Evolutionary conservation across 2,329 filamentous ascomycete species (phyloP).

Genomic region (Onygenales sp.): DNA sequence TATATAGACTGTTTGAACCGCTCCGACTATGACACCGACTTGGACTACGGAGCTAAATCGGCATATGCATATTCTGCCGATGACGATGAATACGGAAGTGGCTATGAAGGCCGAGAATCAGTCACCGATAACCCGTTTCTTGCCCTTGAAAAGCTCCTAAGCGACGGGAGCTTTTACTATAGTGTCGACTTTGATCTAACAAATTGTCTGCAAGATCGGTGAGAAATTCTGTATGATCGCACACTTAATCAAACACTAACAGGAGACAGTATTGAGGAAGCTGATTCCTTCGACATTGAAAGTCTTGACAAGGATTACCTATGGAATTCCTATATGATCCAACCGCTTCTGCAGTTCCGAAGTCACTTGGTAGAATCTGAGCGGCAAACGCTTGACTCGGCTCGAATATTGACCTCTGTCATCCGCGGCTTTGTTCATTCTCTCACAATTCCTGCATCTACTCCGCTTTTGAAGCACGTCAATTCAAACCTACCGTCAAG

Average conservation of each 20-base stretch:
- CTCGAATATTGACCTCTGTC: slow-evolving; percentile 80
- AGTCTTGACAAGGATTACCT: slow-evolving; percentile 86
- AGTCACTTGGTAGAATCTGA: slow-evolving; percentile 68
- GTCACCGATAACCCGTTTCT: slow-evolving; percentile 78
- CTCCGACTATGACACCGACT: slow-evolving; percentile 71
- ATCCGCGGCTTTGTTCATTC: slow-evolving; percentile 89
- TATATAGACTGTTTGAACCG: slow-evolving; percentile 71
- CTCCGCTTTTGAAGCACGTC: slow-evolving; percentile 58
- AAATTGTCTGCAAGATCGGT: slow-evolving; percentile 83
- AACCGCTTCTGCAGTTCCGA: slow-evolving; percentile 80
- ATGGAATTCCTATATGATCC: slow-evolving; percentile 99
- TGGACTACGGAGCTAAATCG: slow-evolving; percentile 38
- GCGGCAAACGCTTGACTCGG: slow-evolving; percentile 70
- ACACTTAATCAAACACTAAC: no score
- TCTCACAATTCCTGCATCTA: slow-evolving; percentile 69
- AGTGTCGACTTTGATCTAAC: slow-evolving; percentile 97
- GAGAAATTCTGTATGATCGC: slow-evolving; percentile 11
- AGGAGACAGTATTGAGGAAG: slow-evolving; percentile 56
- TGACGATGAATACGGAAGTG: slow-evolving; percentile 42
- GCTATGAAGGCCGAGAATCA: slow-evolving; percentile 55
- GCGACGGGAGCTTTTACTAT: slow-evolving; percentile 94
- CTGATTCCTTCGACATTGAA: slow-evolving; percentile 75
- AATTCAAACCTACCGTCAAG: slow-evolving; percentile 68
- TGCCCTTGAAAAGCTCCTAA: slow-evolving; percentile 81
- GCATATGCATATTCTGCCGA: slow-evolving; percentile 47